Conservation (phyloP, 257 asterid species). For the Solanum acaule region DNA sequence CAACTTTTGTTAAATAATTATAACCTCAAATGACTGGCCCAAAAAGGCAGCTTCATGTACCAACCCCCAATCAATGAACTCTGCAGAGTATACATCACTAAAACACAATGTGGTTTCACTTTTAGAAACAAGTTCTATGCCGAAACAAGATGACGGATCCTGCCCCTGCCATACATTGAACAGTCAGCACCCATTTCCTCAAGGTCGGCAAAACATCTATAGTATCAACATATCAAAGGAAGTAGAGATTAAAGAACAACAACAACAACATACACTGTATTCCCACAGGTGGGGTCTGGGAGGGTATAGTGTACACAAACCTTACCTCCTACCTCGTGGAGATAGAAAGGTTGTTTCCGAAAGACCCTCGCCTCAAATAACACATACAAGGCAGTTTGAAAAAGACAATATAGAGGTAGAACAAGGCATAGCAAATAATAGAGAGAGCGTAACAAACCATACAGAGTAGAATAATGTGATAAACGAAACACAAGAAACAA, state of each 20-base stretch:
- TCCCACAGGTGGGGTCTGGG: not conserved
- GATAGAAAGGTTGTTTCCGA: not conserved
- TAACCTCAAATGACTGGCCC: slow-evolving; percentile 62
- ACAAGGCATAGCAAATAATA: not conserved
- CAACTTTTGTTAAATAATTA: not conserved
- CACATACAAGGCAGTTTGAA: not conserved
- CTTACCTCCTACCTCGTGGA: not conserved
- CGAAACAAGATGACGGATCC: slow-evolving; percentile 48
- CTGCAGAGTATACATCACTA: slow-evolving; percentile 64
- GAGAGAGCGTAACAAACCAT: not conserved
- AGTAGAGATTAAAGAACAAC: not conserved
- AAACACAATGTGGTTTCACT: slow-evolving; percentile 33
- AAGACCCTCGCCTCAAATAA: not conserved
- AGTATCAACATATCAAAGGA: not conserved
- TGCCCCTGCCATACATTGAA: slow-evolving; percentile 26
- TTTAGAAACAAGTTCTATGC: slow-evolving; percentile 27
- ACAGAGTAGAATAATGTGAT: not conserved
- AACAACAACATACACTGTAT: not conserved
- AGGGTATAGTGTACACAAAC: not conserved
- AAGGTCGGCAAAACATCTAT: not conserved
- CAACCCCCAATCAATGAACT: slow-evolving; percentile 54
- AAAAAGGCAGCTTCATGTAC: slow-evolving; percentile 28
- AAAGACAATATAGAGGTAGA: not conserved
- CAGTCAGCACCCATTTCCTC: not conserved
- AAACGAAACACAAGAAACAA: not conserved